These are phyloP conservation scores for Oligophagozyma castellii DNA, from an alignment of 1,139 yeast genomes.

Conservation along the genomic window DNA sequence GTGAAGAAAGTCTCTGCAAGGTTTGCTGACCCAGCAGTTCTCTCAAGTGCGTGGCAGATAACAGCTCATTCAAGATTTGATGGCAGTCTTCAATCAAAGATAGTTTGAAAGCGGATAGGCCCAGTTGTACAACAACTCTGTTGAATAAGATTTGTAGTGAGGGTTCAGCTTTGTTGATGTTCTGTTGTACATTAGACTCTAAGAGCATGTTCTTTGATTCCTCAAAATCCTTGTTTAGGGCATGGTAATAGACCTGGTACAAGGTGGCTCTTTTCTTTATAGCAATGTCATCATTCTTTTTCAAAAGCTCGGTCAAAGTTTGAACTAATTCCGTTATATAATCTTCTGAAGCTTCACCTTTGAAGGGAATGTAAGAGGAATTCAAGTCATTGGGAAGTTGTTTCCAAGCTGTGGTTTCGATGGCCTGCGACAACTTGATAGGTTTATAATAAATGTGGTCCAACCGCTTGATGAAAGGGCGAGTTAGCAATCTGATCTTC, in stretches of 20 bases:
- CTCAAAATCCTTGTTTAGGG: conserved; percentile 71
- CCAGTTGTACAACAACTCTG: conserved; percentile 90
- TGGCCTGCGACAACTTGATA: conserved; percentile 49
- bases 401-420: conserved; percentile 65
- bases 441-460: conserved; percentile 94
- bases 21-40: conserved; percentile 88
- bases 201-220: conserved; percentile 82
- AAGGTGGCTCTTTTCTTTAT: conserved; percentile 77
- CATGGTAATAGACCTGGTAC: conserved; percentile 78
- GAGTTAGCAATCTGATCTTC: conserved; percentile 50
- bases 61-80: conserved; percentile 77
- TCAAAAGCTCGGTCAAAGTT: conserved; percentile 49
- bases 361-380: conserved; percentile 18
- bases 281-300: conserved; percentile 50
- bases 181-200: conserved; percentile 69
- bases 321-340: conserved; percentile 48
- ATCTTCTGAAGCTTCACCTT: conserved; percentile 19
- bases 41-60: conserved; percentile 74
- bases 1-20: conserved; percentile 37
- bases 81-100: conserved; percentile 83
- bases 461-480: conserved; percentile 72
- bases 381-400: conserved; percentile 26
- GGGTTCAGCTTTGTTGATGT: conserved; percentile 75
- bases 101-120: conserved; percentile 86
- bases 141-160: conserved; percentile 83